phyloP scores from a whole-genome alignment of 768 basidiomycete species.

The Naganishia onofrii region DNA sequence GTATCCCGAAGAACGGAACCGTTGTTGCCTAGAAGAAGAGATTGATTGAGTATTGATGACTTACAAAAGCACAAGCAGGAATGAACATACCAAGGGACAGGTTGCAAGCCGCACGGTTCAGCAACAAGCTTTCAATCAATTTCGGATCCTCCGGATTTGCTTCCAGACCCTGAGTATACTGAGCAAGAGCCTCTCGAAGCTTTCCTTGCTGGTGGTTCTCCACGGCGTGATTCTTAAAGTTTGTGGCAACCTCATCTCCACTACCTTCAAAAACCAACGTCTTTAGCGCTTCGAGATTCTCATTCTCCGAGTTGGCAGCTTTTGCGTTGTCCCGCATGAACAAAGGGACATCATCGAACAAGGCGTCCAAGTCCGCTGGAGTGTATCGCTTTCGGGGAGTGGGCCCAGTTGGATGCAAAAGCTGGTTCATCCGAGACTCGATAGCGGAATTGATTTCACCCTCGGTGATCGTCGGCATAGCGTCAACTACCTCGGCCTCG shows the following conservation, averaged over 20 bases:
- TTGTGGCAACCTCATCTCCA: slow-evolving; percentile 84
- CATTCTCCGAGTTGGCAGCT: slow-evolving; percentile 63
- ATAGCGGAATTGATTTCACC: slow-evolving; percentile 11
- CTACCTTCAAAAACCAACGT: slow-evolving; percentile 83
- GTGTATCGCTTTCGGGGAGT: slow-evolving; percentile 26
- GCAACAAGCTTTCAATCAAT: slow-evolving; percentile 61
- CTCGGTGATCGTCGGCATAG: slow-evolving; percentile 1
- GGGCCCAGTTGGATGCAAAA: slow-evolving; percentile 31
- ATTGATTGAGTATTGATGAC: not conserved
- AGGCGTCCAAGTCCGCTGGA: slow-evolving; percentile 43
- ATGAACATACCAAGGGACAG: slow-evolving; percentile 55
- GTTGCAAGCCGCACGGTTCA: slow-evolving; percentile 91
- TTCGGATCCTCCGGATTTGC: slow-evolving; percentile 67
- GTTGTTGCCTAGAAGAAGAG: slow-evolving; percentile 67
- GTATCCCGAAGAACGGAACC: slow-evolving; percentile 83
- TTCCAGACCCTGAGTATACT: slow-evolving; percentile 87
- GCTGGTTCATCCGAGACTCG: slow-evolving; percentile 1
- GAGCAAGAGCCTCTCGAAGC: slow-evolving; percentile 78
- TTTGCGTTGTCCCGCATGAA: slow-evolving; percentile 87
- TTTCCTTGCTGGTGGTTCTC: slow-evolving; percentile 86
- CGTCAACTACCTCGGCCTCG: not conserved
- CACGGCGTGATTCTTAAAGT: slow-evolving; percentile 94
- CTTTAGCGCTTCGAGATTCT: slow-evolving; percentile 75
- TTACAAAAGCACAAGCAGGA: not conserved
- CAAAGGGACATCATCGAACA: slow-evolving; percentile 70